Conservation (phyloP, 192 early-diverging fungal species). For the Jimgerdemannia flammicorona region DNA sequence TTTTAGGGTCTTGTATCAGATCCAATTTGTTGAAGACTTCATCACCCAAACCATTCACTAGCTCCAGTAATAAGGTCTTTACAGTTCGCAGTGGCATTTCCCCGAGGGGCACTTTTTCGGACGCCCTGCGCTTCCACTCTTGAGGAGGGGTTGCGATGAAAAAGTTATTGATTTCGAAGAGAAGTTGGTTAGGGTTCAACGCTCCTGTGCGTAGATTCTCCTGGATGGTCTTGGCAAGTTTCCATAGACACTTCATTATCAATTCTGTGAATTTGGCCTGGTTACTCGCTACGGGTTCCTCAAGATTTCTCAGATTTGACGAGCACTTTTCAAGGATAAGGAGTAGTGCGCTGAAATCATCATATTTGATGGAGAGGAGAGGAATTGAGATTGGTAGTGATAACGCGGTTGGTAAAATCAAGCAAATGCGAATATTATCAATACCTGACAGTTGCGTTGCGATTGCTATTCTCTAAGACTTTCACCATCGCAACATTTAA, state of each 20-base stretch:
- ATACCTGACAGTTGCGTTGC: slow-evolving; percentile 71
- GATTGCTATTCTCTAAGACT: slow-evolving; percentile 84
- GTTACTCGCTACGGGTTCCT: slow-evolving; percentile 17
- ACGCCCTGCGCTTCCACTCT: slow-evolving; percentile 82
- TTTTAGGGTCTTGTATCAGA: slow-evolving; percentile 58
- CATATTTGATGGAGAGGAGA: too few relatives aligned
- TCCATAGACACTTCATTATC: slow-evolving; percentile 97
- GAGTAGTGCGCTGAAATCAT: slow-evolving; percentile 60
- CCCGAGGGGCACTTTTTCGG: slow-evolving; percentile 70
- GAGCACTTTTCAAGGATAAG: slow-evolving; percentile 61
- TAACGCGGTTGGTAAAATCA: neutral
- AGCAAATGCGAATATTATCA: neutral
- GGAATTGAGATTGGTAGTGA: neutral
- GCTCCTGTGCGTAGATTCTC: slow-evolving; percentile 58
- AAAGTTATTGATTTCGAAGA: slow-evolving; percentile 79
- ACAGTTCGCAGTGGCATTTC: slow-evolving; percentile 95
- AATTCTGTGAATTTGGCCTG: slow-evolving; percentile 73
- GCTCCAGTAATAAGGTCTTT: slow-evolving; percentile 84
- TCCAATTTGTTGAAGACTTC: slow-evolving; percentile 51
- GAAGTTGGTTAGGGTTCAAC: slow-evolving; percentile 60
- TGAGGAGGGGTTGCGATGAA: slow-evolving; percentile 75
- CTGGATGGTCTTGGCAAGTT: slow-evolving; percentile 82
- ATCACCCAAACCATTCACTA: slow-evolving; percentile 65
- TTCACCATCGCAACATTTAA: slow-evolving; percentile 88
- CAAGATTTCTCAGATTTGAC: slow-evolving; percentile 33